Base-by-base conservation (phyloP, 23 red algal genomes). In the Agarophyton chilense region DNA sequence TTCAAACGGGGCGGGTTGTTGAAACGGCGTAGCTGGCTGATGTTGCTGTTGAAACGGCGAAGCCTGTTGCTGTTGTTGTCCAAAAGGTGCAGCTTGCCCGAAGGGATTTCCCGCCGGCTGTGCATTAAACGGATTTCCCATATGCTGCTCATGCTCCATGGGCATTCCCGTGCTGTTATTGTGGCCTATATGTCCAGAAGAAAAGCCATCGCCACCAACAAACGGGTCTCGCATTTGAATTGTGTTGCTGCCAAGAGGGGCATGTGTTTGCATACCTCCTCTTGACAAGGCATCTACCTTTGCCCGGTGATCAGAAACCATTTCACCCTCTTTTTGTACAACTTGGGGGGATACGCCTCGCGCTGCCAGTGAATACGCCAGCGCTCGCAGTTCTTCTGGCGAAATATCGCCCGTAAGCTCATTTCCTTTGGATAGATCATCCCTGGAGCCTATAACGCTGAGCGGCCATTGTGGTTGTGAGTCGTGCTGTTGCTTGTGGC, bases 361-460 rank as follows among this genome's bases (percentile, higher is more conserved):
- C 29, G 85, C 45, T 1, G 85, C 85, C 70, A 78, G 63, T 79
- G 63, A 44, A 52, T 92, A 92, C 31, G 88, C 76, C 44, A 77
- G 49, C 17, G 71, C 64, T 50, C 88, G 88, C 63, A 92, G 58
- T 43, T 92, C 88, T 51, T 92, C 88, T 2, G 88, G 88, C 14
- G 88, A 92, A 41, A 92, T 45, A 52, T 92, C 88, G 47, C 76
- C 88, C 0, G 51, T 24, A 8, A 92, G 34, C 2, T 68, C 62
- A 50, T 83, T 83, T 32, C 79, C 88, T 14, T 71, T 61, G 14
- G 62, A 39, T 4, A 58, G 53, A 64, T 74, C 45, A 26, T 79
- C 85, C 18, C 45, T 89, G 50, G 53, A 62, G 14, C 63, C 85
- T n/a, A 89, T 50, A 42, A 71, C 70, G 12, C 63, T 64, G 55